phyloP scores from a whole-genome alignment of 2,329 filamentous ascomycete genomes.

The Allantophomopsis lycopodina region DNA sequence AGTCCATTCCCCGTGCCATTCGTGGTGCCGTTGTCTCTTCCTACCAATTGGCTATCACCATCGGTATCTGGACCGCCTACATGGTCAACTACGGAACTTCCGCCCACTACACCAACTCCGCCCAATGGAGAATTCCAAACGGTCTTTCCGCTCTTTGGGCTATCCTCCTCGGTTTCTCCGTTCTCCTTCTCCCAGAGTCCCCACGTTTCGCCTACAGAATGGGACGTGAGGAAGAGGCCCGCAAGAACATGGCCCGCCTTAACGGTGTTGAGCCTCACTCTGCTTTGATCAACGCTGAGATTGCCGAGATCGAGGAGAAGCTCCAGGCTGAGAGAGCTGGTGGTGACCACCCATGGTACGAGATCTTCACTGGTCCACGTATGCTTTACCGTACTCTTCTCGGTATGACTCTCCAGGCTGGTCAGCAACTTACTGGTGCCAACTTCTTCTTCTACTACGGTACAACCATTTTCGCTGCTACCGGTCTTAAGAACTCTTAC shows the following conservation, averaged over 20 bases:
- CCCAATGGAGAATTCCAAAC: conserved; percentile 50
- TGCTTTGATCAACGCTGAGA: conserved; percentile 28
- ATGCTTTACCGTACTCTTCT: conserved; percentile 52
- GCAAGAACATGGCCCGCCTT: conserved; percentile 31
- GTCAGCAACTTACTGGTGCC: conserved; percentile 55
- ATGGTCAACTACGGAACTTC: conserved; percentile 50
- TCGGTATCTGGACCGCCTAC: conserved; percentile 48
- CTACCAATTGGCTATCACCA: conserved; percentile 58
- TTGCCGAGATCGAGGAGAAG: conserved; percentile 36
- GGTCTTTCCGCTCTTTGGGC: conserved; percentile 41
- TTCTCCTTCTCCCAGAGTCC: conserved; percentile 39
- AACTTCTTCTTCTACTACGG: conserved; percentile 59
- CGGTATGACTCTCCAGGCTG: conserved; percentile 47
- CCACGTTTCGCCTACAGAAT: conserved; percentile 35
- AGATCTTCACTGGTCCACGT: conserved; percentile 54
- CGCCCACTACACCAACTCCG: conserved; percentile 22
- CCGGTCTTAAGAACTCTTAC: conserved; percentile 36
- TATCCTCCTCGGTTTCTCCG: conserved; percentile 31
- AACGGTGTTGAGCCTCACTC: conserved; percentile 24
- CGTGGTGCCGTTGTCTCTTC: conserved; percentile 48
- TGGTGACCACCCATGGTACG: conserved; percentile 24
- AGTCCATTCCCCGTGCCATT: conserved; percentile 49
- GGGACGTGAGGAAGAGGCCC: conserved; percentile 32
- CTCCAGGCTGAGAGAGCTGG: conserved; percentile 29
- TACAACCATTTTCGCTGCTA: conserved; percentile 43